Conservation (phyloP, 352 stramenopile genomes). For the Globisporangium cederbergense region DNA sequence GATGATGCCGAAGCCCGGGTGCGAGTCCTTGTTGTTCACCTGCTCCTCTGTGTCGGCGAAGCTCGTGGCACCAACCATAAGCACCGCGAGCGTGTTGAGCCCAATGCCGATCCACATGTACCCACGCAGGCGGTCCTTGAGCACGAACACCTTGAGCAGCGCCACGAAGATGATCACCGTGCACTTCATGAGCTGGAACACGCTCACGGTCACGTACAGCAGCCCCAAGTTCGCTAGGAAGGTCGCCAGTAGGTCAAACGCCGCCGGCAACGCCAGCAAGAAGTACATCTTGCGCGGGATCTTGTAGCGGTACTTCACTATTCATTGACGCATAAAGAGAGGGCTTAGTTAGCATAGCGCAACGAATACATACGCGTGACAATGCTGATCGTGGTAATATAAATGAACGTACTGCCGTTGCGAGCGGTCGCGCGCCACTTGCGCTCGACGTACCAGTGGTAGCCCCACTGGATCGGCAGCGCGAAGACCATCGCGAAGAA, state of each 20-base stretch:
- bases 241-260: conserved; percentile 93
- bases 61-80: conserved; percentile 93
- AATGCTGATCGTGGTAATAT: not conserved
- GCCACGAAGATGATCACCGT: conserved; percentile 97
- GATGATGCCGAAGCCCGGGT: conserved; percentile 89
- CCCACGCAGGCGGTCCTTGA: conserved; percentile 85
- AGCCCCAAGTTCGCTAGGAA: conserved; percentile 94
- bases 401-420: conserved; percentile 51
- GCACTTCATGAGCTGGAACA: conserved; percentile 89
- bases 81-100: conserved; percentile 91
- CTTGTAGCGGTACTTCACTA: conserved; percentile 72
- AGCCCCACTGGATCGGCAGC: conserved; percentile 89
- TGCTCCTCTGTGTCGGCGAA: conserved; percentile 80
- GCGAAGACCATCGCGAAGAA: conserved; percentile 95
- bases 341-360: not conserved
- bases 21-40: conserved; percentile 52
- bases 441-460: conserved; percentile 75
- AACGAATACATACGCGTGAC: not conserved
- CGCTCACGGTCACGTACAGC: conserved; percentile 88
- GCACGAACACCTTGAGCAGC: conserved; percentile 93
- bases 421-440: conserved; percentile 55
- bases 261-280: conserved; percentile 88
- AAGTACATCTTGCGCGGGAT: conserved; percentile 93
- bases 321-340: not conserved
- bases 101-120: conserved; percentile 98